Conservation (phyloP, 345 rosid genomes). For the Melastoma malabathricum region DNA sequence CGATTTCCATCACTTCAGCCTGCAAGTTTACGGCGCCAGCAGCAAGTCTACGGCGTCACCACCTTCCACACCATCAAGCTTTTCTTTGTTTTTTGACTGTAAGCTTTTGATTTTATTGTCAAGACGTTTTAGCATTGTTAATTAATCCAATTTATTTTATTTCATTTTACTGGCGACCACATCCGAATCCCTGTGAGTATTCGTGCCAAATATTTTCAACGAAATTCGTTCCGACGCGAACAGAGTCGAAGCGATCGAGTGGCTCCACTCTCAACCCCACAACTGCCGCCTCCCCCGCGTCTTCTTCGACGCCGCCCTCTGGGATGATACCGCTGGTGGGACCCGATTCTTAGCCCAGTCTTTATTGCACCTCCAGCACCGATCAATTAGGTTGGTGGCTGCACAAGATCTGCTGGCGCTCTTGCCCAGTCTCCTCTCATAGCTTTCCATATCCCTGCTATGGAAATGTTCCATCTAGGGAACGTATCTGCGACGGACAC, state of each 20-base stretch:
- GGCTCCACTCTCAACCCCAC: constrained; percentile 79
- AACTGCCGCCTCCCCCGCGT: constrained; percentile 47
- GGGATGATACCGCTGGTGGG: constrained; percentile 15
- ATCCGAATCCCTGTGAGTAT: constrained; percentile 2
- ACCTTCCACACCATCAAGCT: too few species aligned
- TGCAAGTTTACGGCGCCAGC: too few species aligned
- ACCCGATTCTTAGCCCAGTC: constrained; percentile 17
- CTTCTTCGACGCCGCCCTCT: constrained; percentile 58
- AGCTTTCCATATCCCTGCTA: constrained; percentile 3
- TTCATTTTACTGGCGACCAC: too few species aligned
- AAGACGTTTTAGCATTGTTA: too few species aligned
- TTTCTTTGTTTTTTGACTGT: too few species aligned
- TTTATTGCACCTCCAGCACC: constrained; percentile 28
- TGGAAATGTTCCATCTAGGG: too few species aligned
- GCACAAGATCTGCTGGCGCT: constrained; percentile 7
- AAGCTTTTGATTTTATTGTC: too few species aligned
- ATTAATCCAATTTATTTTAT: too few species aligned
- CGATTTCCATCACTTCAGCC: too few species aligned
- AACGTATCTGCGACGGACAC: too few species aligned
- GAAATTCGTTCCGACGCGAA: constrained; percentile 16
- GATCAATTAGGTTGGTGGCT: constrained; percentile 27
- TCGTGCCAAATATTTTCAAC: background rate
- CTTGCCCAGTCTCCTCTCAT: constrained; percentile 10
- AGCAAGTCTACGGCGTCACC: too few species aligned
- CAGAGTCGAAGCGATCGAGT: constrained; percentile 67